phyloP scores from a whole-genome alignment of 2,329 filamentous ascomycete species.

The Claviceps spartinae region DNA sequence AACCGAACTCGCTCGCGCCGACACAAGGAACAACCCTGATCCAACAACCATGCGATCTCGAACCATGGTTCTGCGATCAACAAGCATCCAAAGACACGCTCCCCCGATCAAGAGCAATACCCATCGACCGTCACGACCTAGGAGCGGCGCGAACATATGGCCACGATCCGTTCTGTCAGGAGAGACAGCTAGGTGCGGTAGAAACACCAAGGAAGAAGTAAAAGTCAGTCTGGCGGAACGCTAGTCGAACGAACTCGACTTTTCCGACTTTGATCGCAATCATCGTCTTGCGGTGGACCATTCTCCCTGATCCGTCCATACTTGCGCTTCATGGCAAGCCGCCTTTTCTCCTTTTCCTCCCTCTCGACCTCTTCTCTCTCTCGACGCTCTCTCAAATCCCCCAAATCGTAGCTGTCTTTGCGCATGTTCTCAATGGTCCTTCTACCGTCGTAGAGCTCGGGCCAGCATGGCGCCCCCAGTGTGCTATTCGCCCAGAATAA shows the following conservation, averaged over 20 bases:
- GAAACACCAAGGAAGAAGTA: not conserved
- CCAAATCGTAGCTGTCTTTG: conserved; percentile 9
- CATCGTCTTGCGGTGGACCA: not conserved
- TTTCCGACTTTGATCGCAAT: not conserved
- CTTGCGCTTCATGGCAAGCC: conserved; percentile 12
- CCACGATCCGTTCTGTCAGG: not conserved
- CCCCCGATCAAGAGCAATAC: too few relatives aligned
- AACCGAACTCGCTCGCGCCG: not conserved
- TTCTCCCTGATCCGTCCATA: conserved; percentile 11
- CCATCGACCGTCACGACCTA: not conserved
- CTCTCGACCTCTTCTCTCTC: conserved; percentile 8
- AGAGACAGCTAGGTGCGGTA: not conserved
- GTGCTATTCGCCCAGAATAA: conserved; percentile 11
- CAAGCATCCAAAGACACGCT: not conserved
- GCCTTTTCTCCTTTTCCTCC: conserved; percentile 10
- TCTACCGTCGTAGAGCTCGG: conserved; percentile 9
- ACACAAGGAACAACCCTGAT: too few relatives aligned
- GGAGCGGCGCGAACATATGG: not conserved
- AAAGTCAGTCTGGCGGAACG: not conserved
- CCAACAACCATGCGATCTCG: too few relatives aligned
- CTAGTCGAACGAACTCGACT: not conserved
- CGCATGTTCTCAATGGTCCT: conserved; percentile 10
- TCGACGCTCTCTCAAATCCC: conserved; percentile 7
- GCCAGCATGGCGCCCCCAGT: conserved; percentile 5
- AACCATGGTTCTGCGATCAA: not conserved